Conservation (phyloP, 495 filamentous ascomycete genomes). For the Tuber indicum region DNA sequence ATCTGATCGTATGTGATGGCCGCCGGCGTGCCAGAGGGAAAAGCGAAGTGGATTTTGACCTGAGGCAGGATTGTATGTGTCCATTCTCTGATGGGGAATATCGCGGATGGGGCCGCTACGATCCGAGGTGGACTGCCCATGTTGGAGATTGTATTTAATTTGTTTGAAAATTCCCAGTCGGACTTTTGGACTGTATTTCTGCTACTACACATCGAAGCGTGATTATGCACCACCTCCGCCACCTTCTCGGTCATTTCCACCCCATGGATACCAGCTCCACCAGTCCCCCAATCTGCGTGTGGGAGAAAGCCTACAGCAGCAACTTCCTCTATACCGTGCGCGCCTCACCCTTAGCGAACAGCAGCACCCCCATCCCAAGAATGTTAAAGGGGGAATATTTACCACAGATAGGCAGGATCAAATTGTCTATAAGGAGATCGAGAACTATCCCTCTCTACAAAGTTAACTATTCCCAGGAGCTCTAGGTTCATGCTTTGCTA, state of each 20-base stretch:
- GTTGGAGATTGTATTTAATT: conserved; percentile 57
- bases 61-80: conserved; percentile 48
- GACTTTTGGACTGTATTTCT: not conserved
- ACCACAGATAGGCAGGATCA: too few species aligned
- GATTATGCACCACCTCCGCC: conserved; percentile 23
- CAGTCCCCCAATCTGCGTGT: conserved; percentile 76
- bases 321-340: conserved; percentile 75
- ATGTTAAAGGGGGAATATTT: conserved; percentile 31
- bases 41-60: conserved; percentile 50
- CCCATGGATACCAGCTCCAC: conserved; percentile 77
- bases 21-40: conserved; percentile 47
- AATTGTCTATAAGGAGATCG: too few species aligned
- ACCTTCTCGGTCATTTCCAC: conserved; percentile 25
- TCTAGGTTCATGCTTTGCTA: too few species aligned
- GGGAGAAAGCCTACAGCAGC: conserved; percentile 77
- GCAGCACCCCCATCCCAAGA: conserved; percentile 55
- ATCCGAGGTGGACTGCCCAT: not conserved
- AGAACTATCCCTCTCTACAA: too few species aligned
- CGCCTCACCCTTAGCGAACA: conserved; percentile 79
- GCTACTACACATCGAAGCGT: too few species aligned
- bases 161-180: conserved; percentile 50
- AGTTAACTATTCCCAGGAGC: too few species aligned
- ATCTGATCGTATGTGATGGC: conserved; percentile 49
- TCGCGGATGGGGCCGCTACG: not conserved
- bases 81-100: conserved; percentile 43